Percentiles rank a stretch among this genome's conserved stretches.
These are phyloP conservation scores for Phialophora expanda DNA, from an alignment of 2,329 filamentous ascomycete genomes.

Conservation along the genomic window DNA sequence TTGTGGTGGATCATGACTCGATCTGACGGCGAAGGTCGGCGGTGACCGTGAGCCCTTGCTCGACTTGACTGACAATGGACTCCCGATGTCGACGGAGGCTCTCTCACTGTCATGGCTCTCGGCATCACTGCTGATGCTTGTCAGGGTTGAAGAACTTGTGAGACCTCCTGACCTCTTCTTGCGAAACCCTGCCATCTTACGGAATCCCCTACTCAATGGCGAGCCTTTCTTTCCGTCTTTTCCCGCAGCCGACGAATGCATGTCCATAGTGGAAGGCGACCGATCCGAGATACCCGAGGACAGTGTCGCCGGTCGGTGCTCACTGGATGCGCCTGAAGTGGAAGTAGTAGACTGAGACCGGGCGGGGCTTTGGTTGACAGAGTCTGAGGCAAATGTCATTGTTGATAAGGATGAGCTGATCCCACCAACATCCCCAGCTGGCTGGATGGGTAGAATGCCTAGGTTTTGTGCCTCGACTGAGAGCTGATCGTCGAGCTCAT, in stretches of 20 bases:
- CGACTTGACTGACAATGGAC: conserved; percentile 34
- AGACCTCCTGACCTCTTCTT: conserved; percentile 32
- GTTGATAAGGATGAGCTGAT: conserved; percentile 41
- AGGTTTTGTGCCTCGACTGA: conserved; percentile 47
- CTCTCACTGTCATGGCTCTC: conserved; percentile 26
- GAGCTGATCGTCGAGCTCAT: conserved; percentile 47
- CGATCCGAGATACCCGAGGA: conserved; percentile 25
- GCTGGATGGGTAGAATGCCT: conserved; percentile 47
- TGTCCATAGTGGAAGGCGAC: conserved; percentile 21
- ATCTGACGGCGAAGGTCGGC: conserved; percentile 20
- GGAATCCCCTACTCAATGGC: conserved; percentile 35
- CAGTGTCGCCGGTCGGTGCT: conserved; percentile 32
- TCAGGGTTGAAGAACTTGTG: conserved; percentile 29
- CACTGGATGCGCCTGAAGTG: conserved; percentile 38
- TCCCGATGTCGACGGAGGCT: conserved; percentile 24
- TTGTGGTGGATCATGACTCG: conserved; percentile 22
- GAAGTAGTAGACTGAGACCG: conserved; percentile 41
- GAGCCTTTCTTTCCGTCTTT: conserved; percentile 34
- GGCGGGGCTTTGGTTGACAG: conserved; percentile 32
- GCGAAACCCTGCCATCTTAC: conserved; percentile 38
- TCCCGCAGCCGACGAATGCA: conserved; percentile 22
- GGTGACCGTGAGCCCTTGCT: conserved; percentile 36
- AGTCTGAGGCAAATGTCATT: conserved; percentile 36
- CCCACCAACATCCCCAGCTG: conserved; percentile 45
- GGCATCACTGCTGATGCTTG: conserved; percentile 33